Conservation (phyloP, 257 asterid species). For the Petrea volubilis region DNA sequence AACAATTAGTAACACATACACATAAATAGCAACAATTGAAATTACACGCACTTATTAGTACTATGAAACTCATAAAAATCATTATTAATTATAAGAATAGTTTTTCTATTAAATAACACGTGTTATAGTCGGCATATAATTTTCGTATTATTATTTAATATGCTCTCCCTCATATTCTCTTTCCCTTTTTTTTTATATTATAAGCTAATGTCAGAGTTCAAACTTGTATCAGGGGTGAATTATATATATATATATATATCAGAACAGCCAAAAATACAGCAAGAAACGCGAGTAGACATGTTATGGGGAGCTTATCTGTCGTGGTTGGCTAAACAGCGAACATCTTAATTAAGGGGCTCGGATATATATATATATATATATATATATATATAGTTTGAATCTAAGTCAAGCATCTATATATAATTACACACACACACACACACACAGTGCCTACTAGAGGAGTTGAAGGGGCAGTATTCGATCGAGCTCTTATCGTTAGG, state of each 20-base stretch:
- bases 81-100: no score
- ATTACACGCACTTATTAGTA: no score
- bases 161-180: no score
- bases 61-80: no score
- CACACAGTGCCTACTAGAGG: slow-evolving; percentile 8
- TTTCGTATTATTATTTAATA: no score
- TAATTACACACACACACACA: no score
- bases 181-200: no score
- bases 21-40: no score
- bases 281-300: slow-evolving; percentile 1
- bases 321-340: slow-evolving; percentile 27
- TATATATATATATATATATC: not conserved
- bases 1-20: no score
- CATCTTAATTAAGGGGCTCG: slow-evolving; percentile 2
- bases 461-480: not conserved
- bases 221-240: not conserved
- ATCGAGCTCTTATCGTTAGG: no score
- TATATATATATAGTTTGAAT: not conserved
- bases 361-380: slow-evolving; percentile 1
- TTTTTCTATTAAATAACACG: no score
- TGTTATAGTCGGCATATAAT: no score
- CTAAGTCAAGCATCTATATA: not conserved
- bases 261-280: not conserved
- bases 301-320: slow-evolving; percentile 25
- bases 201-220: not conserved